Conservation (phyloP, 2,329 filamentous ascomycete genomes). For the Amylocarpus encephaloides region DNA sequence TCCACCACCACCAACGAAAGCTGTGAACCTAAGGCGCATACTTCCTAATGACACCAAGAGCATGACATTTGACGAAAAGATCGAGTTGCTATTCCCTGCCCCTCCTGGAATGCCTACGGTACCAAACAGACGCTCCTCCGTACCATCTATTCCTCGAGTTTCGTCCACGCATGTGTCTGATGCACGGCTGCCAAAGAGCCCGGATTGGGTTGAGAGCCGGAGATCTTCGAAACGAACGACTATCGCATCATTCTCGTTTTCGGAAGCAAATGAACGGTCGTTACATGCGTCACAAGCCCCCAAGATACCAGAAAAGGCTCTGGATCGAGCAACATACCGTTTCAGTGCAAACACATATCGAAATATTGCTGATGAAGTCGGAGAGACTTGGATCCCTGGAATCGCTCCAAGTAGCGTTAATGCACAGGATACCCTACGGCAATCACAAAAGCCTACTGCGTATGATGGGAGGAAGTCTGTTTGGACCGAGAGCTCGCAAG, state of each 20-base stretch:
- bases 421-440: slow-evolving; percentile 7
- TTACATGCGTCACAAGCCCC: slow-evolving; percentile 6
- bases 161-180: slow-evolving; percentile 25
- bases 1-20: slow-evolving; percentile 37
- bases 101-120: slow-evolving; percentile 28
- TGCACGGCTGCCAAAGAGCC: slow-evolving; percentile 15
- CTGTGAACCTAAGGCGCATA: slow-evolving; percentile 35
- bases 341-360: slow-evolving; percentile 32
- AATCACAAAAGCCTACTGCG: slow-evolving; percentile 9
- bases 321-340: slow-evolving; percentile 15
- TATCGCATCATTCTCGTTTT: slow-evolving; percentile 19
- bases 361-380: slow-evolving; percentile 32
- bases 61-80: slow-evolving; percentile 54
- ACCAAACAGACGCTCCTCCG: slow-evolving; percentile 34
- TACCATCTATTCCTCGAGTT: slow-evolving; percentile 39
- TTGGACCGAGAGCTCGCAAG: slow-evolving; percentile 33
- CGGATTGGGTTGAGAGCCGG: slow-evolving; percentile 23
- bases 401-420: slow-evolving; percentile 18
- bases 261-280: slow-evolving; percentile 2
- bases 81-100: slow-evolving; percentile 43
- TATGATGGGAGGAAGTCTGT: slow-evolving; percentile 32
- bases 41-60: slow-evolving; percentile 48
- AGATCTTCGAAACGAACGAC: slow-evolving; percentile 26
- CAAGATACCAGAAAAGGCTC: background rate
- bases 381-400: slow-evolving; percentile 37